Base-by-base conservation (phyloP, 768 basidiomycete species). In the Dacryopinax spathularia region DNA sequence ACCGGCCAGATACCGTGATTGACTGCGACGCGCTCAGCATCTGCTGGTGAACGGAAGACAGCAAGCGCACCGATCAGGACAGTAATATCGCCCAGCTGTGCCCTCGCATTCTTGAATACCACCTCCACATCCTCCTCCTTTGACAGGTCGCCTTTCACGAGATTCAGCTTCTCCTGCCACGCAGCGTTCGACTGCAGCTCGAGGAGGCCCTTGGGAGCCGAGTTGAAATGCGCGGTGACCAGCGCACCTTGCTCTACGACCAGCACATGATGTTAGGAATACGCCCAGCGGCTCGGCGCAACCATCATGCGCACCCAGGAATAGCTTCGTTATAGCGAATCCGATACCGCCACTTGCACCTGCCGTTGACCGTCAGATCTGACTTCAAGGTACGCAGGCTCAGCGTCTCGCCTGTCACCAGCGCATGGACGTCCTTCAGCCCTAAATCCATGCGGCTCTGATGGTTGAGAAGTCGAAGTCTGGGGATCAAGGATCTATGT, bases 281-380 rank as follows among this genome's bases (percentile, higher is more conserved):
- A 48, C 67, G 29, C 33, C 41, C 35, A 48, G 22, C 22, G 39
- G 36, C 25, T 36, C n/a, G 20, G 27, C 25, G 27, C 35, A n/a
- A 39, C 60, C 39, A 16, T 41, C 20, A 39, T 31, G 74, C 76
- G 70, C 64, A 83, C 86, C 76, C 33, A 84, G 77, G 69, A 83
- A 89, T 0, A 80, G 69, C 13, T 76, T 76, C 16, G 78, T 77
- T 2, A 83, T 86, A 67, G 81, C 83, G 0, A 87, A 75, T 9
- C 88, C 88, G 34, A 90, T 89, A 0, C 86, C 87, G 2, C 87
- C 87, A 67, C 83, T 87, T 1, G 87, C 86, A 60, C 88, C 88
- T 84, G 70, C 68, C 34, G 7, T 25, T 1, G 15, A 36, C 15
- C 7, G 20, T 16, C 29, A 18, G n/a, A 13, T 34, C 37, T 31